phyloP scores from a whole-genome alignment of 768 basidiomycete genomes.

The Pleurotus ostreatus region DNA sequence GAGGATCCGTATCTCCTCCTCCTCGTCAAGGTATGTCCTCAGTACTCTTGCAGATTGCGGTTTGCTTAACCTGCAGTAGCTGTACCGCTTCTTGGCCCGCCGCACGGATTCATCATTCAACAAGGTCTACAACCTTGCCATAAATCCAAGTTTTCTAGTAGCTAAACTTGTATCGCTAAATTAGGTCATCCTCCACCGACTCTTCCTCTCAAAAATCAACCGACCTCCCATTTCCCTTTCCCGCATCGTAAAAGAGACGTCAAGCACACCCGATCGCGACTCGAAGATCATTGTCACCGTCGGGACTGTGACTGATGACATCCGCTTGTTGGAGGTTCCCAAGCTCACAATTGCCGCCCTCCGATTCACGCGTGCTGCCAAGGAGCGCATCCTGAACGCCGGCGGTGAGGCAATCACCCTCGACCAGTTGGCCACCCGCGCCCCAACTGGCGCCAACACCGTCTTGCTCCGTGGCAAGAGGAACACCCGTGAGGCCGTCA shows the following conservation, averaged over 20 bases:
- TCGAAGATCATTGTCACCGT: constrained; percentile 88
- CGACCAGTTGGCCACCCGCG: constrained; percentile 92
- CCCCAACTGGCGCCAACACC: constrained; percentile 95
- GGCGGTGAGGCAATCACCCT: constrained; percentile 94
- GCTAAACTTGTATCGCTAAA: constrained; percentile 17
- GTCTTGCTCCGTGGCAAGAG: constrained; percentile 89
- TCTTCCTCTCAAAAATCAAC: constrained; percentile 97
- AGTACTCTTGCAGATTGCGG: background rate
- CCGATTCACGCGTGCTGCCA: constrained; percentile 88
- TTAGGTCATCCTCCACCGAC: constrained; percentile 89
- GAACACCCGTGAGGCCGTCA: constrained; percentile 91
- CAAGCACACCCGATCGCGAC: constrained; percentile 55
- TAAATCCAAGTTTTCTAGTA: no score
- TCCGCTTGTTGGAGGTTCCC: constrained; percentile 80
- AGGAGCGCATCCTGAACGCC: constrained; percentile 91
- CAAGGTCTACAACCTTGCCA: constrained; percentile 50
- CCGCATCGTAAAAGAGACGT: constrained; percentile 81
- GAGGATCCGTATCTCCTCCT: constrained; percentile 99
- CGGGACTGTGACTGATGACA: constrained; percentile 93
- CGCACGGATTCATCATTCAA: constrained; percentile 96
- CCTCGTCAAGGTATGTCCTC: constrained; percentile 82
- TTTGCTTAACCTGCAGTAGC: constrained; percentile 38
- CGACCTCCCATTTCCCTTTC: constrained; percentile 95
- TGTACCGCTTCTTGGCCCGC: constrained; percentile 98
- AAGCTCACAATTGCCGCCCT: constrained; percentile 93